These are phyloP conservation scores for Phialocephala subalpina DNA, from an alignment of 2,329 filamentous ascomycete species.

Conservation along the genomic window DNA sequence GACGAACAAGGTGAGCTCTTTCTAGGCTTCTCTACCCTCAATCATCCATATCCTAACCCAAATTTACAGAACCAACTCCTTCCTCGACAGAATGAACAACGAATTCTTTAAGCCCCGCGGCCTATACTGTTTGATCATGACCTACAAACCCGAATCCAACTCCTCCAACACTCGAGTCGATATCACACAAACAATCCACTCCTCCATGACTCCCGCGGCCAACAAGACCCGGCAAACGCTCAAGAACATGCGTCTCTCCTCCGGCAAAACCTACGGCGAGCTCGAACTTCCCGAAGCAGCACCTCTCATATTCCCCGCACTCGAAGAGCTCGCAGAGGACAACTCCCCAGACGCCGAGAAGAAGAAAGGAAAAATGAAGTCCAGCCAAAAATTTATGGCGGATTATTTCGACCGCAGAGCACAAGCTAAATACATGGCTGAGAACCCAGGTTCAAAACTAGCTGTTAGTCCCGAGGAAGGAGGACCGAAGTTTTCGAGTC, in stretches of 20 bases:
- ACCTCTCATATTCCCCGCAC: constrained; percentile 48
- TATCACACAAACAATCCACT: constrained; percentile 48
- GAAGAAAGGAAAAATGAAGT: constrained; percentile 44
- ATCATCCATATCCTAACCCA: constrained; percentile 20
- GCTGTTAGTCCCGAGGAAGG: constrained; percentile 40
- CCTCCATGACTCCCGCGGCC: constrained; percentile 41
- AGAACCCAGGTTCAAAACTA: constrained; percentile 52
- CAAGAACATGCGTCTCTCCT: constrained; percentile 45
- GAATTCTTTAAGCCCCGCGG: constrained; percentile 64
- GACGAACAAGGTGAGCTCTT: constrained; percentile 30
- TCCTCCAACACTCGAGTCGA: constrained; percentile 39
- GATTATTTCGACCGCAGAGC: constrained; percentile 39
- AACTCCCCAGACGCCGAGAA: constrained; percentile 35
- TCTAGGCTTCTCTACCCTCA: neutral
- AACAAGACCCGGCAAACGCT: constrained; percentile 38
- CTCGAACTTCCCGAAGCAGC: constrained; percentile 49
- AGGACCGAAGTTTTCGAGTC: constrained; percentile 51
- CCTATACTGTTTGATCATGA: constrained; percentile 62
- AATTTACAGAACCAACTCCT: constrained; percentile 51
- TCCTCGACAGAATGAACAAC: constrained; percentile 63
- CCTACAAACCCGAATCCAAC: constrained; percentile 54
- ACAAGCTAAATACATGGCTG: constrained; percentile 33
- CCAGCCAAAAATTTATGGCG: constrained; percentile 46
- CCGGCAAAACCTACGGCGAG: constrained; percentile 48
- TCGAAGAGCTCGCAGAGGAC: constrained; percentile 43